Evolutionary conservation across 2,329 filamentous ascomycete genomes (phyloP).

Genomic region (Aspergillus caelatus): DNA sequence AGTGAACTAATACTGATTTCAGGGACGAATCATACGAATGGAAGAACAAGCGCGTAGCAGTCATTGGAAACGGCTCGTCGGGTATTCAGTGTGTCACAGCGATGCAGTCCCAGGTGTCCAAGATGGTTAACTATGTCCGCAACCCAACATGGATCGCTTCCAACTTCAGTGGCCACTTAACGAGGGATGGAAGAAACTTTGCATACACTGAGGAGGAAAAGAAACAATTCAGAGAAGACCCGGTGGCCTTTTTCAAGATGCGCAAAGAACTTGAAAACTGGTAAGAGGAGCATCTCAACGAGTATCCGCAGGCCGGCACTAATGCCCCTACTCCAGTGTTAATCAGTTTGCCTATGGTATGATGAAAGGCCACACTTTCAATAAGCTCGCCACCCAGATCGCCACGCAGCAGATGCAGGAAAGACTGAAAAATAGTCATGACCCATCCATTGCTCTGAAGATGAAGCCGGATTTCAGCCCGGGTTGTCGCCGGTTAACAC

Average conservation of each 20-base stretch:
- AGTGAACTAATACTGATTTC: not conserved
- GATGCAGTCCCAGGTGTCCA: conserved; percentile 22
- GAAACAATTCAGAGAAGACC: conserved; percentile 23
- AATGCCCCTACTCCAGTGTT: not conserved
- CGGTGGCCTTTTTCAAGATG: conserved; percentile 2
- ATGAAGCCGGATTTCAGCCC: conserved; percentile 1
- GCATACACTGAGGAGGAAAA: conserved; percentile 28
- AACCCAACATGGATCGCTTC: conserved; percentile 32
- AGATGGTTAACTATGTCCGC: conserved; percentile 31
- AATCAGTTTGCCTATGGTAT: conserved; percentile 8
- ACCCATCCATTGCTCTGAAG: conserved; percentile 3
- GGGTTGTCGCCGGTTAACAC: conserved; percentile 55
- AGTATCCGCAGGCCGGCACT: not conserved
- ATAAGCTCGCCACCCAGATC: conserved; percentile 1
- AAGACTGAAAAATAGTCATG: conserved; percentile 20
- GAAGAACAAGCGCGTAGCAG: conserved; percentile 28
- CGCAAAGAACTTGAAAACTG: conserved; percentile 1
- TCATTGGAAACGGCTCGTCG: conserved; percentile 36
- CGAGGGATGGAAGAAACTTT: conserved; percentile 27
- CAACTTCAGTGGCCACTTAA: conserved; percentile 23
- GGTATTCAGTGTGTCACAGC: conserved; percentile 36
- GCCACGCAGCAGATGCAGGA: conserved; percentile 7
- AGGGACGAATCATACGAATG: conserved; percentile 21
- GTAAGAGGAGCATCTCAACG: not conserved
- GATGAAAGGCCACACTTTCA: not conserved